Evolutionary conservation across 2,329 filamentous ascomycete species (phyloP), one percentile per base, ranked within the genome.

Genomic region (Aspergillus cejpii): DNA sequence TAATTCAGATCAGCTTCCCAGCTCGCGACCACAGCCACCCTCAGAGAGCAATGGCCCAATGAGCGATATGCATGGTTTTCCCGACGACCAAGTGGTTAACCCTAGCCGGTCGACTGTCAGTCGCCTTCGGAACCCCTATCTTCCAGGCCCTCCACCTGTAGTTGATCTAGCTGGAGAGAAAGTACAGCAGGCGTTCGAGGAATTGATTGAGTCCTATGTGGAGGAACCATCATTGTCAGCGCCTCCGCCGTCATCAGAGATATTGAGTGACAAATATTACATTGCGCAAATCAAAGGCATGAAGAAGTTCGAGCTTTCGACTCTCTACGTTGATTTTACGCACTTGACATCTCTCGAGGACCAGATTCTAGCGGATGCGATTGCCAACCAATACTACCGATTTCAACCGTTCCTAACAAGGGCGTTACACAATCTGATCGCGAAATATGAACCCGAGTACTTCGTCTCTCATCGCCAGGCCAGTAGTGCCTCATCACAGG

Each of bases 381-480:
- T 97, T 50, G 84, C 89, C 54, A 83, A 82, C 57, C 85, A 94
- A 61, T 97, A 96, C 74, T 97, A 96, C 68, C 87, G 92, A 55
- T 95, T 95, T 64, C 77, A 94, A 19, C 92, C 92, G 2, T 98
- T 92, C 65, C 79, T 98, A 59, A 88, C 86, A 17, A 81, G 85
- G 52, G 90, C 85, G 20, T 74, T 98, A 34, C 89, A 98, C 71
- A 94, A 89, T 60, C 81, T 94, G 68, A 94, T 98, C 57, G 84
- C 87, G 55, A 94, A 94, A 70, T 85, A 96, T 70, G 91, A 96
- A 66, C 87, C 92, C 4, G 79, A 85, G 62, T 98, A 97, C 71
- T 97, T 94, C 71, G 80, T 87, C 57, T 85, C 94, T 61, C 91
- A 97, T 72, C 81, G 88, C 41, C 89, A 95, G 65, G 84, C 88